Evolutionary conservation across 202 grass and related monocot species (phyloP), one percentile per base, ranked within the genome.

Genomic region (Alloteropsis angusta): DNA sequence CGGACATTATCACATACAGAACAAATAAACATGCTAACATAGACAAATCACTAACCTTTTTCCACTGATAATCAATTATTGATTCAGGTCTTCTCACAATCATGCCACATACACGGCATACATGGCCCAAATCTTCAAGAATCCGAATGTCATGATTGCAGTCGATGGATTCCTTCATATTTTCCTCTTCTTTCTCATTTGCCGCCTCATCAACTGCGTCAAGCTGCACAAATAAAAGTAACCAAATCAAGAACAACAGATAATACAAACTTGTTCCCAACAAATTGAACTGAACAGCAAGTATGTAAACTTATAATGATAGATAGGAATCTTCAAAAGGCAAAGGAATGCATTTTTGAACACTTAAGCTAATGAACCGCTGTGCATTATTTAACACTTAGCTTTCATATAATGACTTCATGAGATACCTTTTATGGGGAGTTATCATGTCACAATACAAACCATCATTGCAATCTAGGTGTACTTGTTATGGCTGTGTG

Each of bases 41-140:
- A n/a, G 58, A 57, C 7, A 85, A 78, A 65, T 38, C 59, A 70
- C 72, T 4, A 54, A 99, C 96, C 96, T 99, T 99, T 84, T 89
- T 93, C 90, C 92, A 99, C 78, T 95, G 92, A 73, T 87, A 95
- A 72, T 95, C 92, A 87, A 99, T 87, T 72, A 99, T 99, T 32
- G 87, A 90, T 19, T 99, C 96, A 73, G 93, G 91, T 37, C 82
- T 99, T 88, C 86, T 93, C 81, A 93, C 82, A 85, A 99, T 95
- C 81, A 99, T 85, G 56, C 96, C 96, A 87, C 96, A 98, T 49
- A 98, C 72, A 68, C 85, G 80, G 58, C 96, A 98, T 73, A 95
- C 92, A 81, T 93, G 89, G 18, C 96, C 96, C 43, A 99, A 61
- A 83, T 99, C 96, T 77, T 99, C 96, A 76, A 92, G 76, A 85